phyloP scores from a whole-genome alignment of 2,329 filamentous ascomycete species.

The Nemania serpens region DNA sequence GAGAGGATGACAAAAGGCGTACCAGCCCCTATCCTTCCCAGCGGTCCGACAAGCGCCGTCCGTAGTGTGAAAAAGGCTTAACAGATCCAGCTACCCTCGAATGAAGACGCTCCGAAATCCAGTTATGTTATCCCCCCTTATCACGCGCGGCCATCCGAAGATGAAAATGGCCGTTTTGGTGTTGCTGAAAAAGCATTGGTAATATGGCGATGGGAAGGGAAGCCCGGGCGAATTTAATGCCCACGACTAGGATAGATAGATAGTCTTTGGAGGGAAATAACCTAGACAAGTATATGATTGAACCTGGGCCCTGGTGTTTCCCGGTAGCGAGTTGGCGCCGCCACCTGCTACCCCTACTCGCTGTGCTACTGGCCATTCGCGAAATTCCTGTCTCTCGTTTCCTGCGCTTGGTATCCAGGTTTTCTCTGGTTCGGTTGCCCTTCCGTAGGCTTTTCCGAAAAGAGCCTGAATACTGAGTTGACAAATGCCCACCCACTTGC shows the following conservation, averaged over 20 bases:
- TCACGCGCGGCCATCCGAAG: background rate
- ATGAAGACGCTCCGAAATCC: background rate
- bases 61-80: background rate
- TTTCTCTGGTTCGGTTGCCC: slow-evolving; percentile 1
- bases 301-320: background rate
- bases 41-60: slow-evolving; percentile 12
- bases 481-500: slow-evolving; percentile 14
- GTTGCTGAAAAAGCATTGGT: slow-evolving; percentile 21
- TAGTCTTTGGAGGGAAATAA: slow-evolving; percentile 11
- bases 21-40: background rate
- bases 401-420: too few species aligned
- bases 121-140: background rate
- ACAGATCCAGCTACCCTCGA: background rate
- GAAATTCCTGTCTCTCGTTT: background rate
- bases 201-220: background rate
- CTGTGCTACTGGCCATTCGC: slow-evolving; percentile 9
- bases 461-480: slow-evolving; percentile 27
- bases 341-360: background rate
- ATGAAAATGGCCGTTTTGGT: background rate
- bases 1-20: background rate
- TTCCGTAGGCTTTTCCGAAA: slow-evolving; percentile 12
- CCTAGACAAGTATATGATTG: background rate
- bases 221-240: slow-evolving; percentile 2
- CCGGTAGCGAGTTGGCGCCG: slow-evolving; percentile 17
- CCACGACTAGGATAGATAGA: background rate